Evolutionary conservation across 148 eudicot species (phyloP), one percentile per base, ranked within the genome.

Genomic region (Chenopodium quinoa): DNA sequence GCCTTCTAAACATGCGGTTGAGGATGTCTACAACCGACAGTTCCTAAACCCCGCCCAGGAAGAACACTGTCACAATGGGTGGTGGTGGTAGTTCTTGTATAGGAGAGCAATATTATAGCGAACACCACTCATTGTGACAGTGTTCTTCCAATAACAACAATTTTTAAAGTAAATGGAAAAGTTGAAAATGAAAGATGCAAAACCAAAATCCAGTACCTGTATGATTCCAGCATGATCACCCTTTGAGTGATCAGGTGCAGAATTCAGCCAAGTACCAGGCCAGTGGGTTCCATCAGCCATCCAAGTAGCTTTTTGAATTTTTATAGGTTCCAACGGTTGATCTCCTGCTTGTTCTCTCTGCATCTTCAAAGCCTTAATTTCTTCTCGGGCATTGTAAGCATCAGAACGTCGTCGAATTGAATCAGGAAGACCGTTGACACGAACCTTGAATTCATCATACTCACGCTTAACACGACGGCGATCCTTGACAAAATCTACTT

Each of bases 151-250:
- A 58, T 58, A 17, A 58, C 4, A 58, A 2, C 17, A 25, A 9
- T 17, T 8, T 7, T 22, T 66, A 32, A 27, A 20, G 3, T 6
- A 11, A 69, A 64, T 34, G 50, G 56, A 37, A 40, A 9, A 64
- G 25, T 6, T 14, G 17, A 27, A 32, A 69, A 22, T 8, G 19
- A 37, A 32, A 23, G 23, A 73, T 46, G 32, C 50, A 69, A 52
- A 5, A 48, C 62, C 52, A 10, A 60, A 27, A 60, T 69, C 25
- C 62, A 7, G 29, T 85, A 95, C 98, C 97, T 95, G 98, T 82
- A 95, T 93, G 37, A 95, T 89, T 87, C 97, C 98, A 0, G 98
- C 97, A 87, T 95, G 98, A 79, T 95, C 98, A 78, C 98, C 93
- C 88, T 81, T 93, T 4, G 93, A 82, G 80, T 93, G 97, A 64